These are phyloP conservation scores for Trypanosoma caninum DNA, from an alignment of 208 protist species.

Conservation along the genomic window DNA sequence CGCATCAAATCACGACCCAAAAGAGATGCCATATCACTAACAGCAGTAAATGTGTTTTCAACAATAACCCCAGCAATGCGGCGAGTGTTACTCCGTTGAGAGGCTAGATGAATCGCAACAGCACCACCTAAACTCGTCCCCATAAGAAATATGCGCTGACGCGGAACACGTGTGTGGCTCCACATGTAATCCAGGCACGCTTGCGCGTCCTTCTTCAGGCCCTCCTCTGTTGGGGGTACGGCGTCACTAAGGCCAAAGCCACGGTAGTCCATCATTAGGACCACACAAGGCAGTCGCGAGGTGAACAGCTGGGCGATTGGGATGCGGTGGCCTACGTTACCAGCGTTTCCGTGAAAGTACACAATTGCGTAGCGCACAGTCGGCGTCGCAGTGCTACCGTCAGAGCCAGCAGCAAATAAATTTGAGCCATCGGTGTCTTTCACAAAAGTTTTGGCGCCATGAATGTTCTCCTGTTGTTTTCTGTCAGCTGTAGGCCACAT, in stretches of 20 bases:
- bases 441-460: not conserved
- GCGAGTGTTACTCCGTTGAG: conserved; percentile 31
- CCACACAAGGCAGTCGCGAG: conserved; percentile 44
- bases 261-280: conserved; percentile 91
- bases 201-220: conserved; percentile 78
- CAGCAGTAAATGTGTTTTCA: conserved; percentile 91
- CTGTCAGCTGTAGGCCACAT: conserved; percentile 44
- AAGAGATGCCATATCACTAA: conserved; percentile 72
- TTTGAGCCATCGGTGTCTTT: too few species aligned
- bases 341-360: conserved; percentile 92
- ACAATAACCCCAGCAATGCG: conserved; percentile 77
- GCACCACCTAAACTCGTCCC: conserved; percentile 89
- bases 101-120: conserved; percentile 80
- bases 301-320: conserved; percentile 57
- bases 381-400: not conserved
- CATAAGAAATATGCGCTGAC: conserved; percentile 78
- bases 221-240: conserved; percentile 56
- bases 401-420: not conserved
- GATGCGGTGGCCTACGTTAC: conserved; percentile 89
- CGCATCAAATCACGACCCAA: conserved; percentile 32
- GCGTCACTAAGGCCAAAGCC: conserved; percentile 81
- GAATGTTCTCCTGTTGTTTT: not conserved
- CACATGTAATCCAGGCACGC: conserved; percentile 77
- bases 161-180: conserved; percentile 54
- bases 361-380: conserved; percentile 58